Evolutionary conservation across 257 asterid species (phyloP).

Genomic region (Echites panduratus): DNA sequence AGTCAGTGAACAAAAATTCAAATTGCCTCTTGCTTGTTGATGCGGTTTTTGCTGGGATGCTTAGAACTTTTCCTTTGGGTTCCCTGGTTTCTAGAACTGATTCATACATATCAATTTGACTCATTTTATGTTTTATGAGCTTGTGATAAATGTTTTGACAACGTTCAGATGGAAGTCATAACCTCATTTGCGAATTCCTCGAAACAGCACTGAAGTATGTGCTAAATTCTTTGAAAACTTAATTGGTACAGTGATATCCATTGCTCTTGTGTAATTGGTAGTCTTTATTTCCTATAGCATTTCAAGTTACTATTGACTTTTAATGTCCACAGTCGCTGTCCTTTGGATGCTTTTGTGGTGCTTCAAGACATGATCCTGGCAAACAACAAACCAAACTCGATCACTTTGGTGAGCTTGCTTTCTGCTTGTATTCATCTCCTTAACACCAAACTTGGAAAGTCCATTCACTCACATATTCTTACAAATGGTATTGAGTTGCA

Average conservation of each 20-base stretch:
- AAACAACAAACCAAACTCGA: constrained; percentile 45
- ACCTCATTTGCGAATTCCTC: not conserved
- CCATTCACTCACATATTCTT: constrained; percentile 51
- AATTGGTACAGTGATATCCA: too few relatives aligned
- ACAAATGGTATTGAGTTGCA: constrained; percentile 36
- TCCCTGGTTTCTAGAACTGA: not conserved
- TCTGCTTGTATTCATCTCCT: constrained; percentile 64
- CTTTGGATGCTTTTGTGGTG: constrained; percentile 43
- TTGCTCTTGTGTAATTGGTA: not conserved
- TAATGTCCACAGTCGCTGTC: constrained; percentile 35
- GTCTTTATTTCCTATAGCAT: not conserved
- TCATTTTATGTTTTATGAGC: not conserved
- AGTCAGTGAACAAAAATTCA: not conserved
- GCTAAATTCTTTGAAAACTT: not conserved
- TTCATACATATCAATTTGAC: not conserved
- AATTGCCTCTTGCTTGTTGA: not conserved
- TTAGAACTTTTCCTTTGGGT: not conserved
- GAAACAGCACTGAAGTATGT: not conserved
- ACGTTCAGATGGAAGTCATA: not conserved
- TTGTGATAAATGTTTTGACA: not conserved
- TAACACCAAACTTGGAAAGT: constrained; percentile 42
- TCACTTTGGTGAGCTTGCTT: constrained; percentile 51
- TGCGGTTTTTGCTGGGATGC: not conserved
- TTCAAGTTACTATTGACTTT: constrained; percentile 4
- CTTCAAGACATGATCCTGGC: constrained; percentile 39